Conservation (phyloP, 306 rosid genomes). For the Myrica gale region DNA sequence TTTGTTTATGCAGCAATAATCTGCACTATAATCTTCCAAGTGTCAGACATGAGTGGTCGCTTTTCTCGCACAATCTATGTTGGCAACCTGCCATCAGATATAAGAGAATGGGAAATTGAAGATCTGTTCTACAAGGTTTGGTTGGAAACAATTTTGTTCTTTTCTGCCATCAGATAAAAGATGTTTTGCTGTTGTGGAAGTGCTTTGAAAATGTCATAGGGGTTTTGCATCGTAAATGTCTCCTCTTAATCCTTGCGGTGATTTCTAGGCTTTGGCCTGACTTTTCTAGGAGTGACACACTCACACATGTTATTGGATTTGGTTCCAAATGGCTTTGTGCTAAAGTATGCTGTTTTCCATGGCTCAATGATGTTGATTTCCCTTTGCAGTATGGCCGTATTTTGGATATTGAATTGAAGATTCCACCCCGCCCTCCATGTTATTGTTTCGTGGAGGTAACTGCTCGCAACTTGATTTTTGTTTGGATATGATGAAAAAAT, state of each 20-base stretch:
- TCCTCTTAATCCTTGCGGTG: not conserved
- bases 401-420: constrained; percentile 86
- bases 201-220: not conserved
- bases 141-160: not conserved
- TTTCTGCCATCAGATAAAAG: not conserved
- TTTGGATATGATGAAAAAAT: not conserved
- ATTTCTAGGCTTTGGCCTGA: not conserved
- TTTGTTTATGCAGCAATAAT: constrained; percentile 49
- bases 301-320: not conserved
- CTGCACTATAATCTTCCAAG: constrained; percentile 15
- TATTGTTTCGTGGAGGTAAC: constrained; percentile 95
- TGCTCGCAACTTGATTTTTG: not conserved
- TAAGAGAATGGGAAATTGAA: constrained; percentile 85
- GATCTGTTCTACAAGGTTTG: constrained; percentile 91
- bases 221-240: not conserved
- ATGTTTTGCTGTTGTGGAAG: not conserved
- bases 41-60: constrained; percentile 84
- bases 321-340: not conserved
- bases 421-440: constrained; percentile 97
- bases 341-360: not conserved
- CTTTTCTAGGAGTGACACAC: not conserved
- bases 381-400: constrained; percentile 89
- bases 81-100: constrained; percentile 94
- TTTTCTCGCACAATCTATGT: constrained; percentile 99
- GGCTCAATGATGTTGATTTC: constrained; percentile 12